phyloP scores from a whole-genome alignment of 1,139 yeast genomes.

The Taphrina deformans region DNA sequence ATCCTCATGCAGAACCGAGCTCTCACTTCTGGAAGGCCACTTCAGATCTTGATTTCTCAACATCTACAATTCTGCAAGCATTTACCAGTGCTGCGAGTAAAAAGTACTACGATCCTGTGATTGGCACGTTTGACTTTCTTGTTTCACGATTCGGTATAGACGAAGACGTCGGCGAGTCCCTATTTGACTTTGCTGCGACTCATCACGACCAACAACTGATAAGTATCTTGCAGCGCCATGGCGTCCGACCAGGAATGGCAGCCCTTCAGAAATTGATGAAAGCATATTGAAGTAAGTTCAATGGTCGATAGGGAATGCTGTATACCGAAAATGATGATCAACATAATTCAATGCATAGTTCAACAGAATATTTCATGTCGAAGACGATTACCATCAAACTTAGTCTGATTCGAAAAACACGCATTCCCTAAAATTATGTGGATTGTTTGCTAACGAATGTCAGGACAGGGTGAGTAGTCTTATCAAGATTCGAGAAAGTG shows the following conservation, averaged over 20 bases:
- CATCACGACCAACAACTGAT: slow-evolving; percentile 6
- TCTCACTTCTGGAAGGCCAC: background rate
- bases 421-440: background rate
- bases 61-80: slow-evolving; percentile 3
- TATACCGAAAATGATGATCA: slow-evolving; percentile 5
- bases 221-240: background rate
- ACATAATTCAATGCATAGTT: slow-evolving; percentile 30
- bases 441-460: background rate
- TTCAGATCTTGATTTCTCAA: background rate
- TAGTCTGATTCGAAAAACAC: slow-evolving; percentile 9
- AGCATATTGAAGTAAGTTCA: background rate
- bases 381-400: slow-evolving; percentile 22
- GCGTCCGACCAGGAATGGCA: slow-evolving; percentile 23
- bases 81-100: slow-evolving; percentile 1
- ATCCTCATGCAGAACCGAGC: background rate
- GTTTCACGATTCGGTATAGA: background rate
- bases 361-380: slow-evolving; percentile 27
- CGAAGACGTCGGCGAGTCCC: slow-evolving; percentile 3
- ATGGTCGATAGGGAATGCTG: background rate
- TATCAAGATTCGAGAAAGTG: background rate
- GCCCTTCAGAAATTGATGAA: slow-evolving; percentile 11
- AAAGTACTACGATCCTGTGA: background rate
- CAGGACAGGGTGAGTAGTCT: background rate
- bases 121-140: slow-evolving; percentile 8
- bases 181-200: slow-evolving; percentile 1